Base-by-base conservation (phyloP, 1,139 yeast genomes). In the Taiozyma sp. region DNA sequence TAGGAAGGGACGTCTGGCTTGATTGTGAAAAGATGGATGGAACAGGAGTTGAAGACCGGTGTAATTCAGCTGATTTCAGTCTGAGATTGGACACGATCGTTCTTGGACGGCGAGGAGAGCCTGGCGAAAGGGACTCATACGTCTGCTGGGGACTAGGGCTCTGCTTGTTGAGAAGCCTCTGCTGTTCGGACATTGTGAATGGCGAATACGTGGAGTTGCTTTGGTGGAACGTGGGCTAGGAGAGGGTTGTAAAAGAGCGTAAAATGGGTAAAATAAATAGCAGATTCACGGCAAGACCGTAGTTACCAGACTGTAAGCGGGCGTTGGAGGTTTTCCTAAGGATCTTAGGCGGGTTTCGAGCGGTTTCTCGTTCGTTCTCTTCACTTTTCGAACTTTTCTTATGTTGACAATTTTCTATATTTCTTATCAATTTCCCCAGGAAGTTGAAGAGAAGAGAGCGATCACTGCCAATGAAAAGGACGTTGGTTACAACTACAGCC, bases 41-140 rank as follows among this genome's bases (percentile, higher is more conserved):
- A 19, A 38, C 41, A 4, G 41, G 41, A 38, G 41, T 19, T 5
- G 24, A 4, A 16, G 24, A 7, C 4, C 41, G 41, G 14, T 12
- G 12, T 8, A 38, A 13, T 38, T 38, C 41, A 4, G 41, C 7
- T 19, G 41, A 38, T 24, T 38, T 38, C 41, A 38, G 27, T 19
- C 52, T 47, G 16, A 56, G 46, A 5, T 53, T 49, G 2, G 61
- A 48, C 8, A 59, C 52, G 5, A 57, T 51, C 0, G 59, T 57
- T 13, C 58, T 49, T 19, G 63, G 62, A n/a, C 59, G 54, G 16
- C 55, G 58, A 3, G 54, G 52, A 5, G 57, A 50, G 13, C 52
- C 49, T 3, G 56, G 51, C 16, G 54, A 48, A 1, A 51, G 44
- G 13, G 54, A 50, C 43, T 55, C 58, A 19, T 55, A 55, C 4